These are phyloP conservation scores for Clonostachys chloroleuca DNA, from an alignment of 2,329 filamentous ascomycete species.

Conservation along the genomic window DNA sequence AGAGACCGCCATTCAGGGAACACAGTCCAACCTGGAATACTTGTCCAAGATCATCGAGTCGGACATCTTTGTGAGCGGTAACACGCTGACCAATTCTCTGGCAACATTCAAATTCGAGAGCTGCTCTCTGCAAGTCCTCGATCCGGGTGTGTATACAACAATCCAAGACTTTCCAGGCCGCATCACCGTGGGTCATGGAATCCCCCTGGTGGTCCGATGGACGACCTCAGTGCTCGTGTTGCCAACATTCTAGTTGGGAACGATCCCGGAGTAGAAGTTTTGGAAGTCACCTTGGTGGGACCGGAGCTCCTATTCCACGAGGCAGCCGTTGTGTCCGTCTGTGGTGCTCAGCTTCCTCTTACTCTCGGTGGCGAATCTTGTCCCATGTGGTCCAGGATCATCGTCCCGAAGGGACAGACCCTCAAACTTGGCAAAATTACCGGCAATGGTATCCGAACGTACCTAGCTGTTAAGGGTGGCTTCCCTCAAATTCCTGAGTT, in stretches of 20 bases:
- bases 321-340: slow-evolving; percentile 49
- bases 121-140: slow-evolving; percentile 49
- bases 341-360: slow-evolving; percentile 48
- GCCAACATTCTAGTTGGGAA: slow-evolving; percentile 60
- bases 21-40: slow-evolving; percentile 53
- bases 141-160: slow-evolving; percentile 50
- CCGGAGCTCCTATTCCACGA: slow-evolving; percentile 53
- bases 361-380: slow-evolving; percentile 41
- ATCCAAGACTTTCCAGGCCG: slow-evolving; percentile 56
- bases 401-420: slow-evolving; percentile 35
- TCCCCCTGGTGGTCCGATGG: slow-evolving; percentile 60
- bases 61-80: slow-evolving; percentile 37
- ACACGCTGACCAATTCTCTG: slow-evolving; percentile 54
- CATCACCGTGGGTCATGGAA: slow-evolving; percentile 50
- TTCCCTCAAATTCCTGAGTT: slow-evolving; percentile 42
- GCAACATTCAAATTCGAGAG: slow-evolving; percentile 41
- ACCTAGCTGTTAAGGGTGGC: slow-evolving; percentile 46
- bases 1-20: slow-evolving; percentile 33
- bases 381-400: slow-evolving; percentile 51
- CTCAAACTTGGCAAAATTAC: slow-evolving; percentile 50
- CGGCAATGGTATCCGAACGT: slow-evolving; percentile 48
- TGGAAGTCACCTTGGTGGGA: slow-evolving; percentile 58
- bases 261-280: slow-evolving; percentile 37
- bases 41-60: slow-evolving; percentile 42
- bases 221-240: slow-evolving; percentile 50